Evolutionary conservation across 768 basidiomycete genomes (phyloP), one percentile per base, ranked within the genome.

Genomic region (Cyclocybe aegerita): DNA sequence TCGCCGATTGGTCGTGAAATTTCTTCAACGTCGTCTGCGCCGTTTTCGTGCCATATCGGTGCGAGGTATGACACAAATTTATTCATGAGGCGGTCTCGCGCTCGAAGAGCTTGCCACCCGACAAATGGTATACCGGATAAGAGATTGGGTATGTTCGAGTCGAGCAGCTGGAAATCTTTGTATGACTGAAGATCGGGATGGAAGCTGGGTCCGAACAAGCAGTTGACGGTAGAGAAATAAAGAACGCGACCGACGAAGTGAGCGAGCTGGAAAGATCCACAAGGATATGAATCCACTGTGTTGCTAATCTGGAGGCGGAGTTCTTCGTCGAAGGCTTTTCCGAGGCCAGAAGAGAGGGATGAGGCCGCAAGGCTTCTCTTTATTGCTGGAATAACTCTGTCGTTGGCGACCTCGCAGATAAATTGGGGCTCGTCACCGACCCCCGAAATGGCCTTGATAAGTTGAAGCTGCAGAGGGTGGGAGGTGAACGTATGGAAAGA

Each of bases 171-270:
- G 31, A 49, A 49, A 23, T 49, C 48, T 23, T 23, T 5, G 23
- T 23, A 23, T n/a, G n/a, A 29, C 32, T 42, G 43, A 7, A 41
- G 8, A 17, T 49, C 32, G 15, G 43, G 8, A 6, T 39, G 39
- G 23, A 43, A 49, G 12, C 30, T 42, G 14, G 40, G 33, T 8
- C 48, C 48, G 16, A 49, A 49, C 9, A 49, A 34, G 7, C 40
- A 39, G 16, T 6, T 14, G 23, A 12, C 42, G 9, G 31, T 33
- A 29, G 48, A 29, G 17, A 9, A 42, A 35, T 49, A 49, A 12
- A 49, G 23, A 11, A 41, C 40, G 7, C 30, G 48, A 15, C 48
- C 40, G 34, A 49, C 36, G 11, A 49, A 17, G 15, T 49, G 40
- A 7, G 40, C 33, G 9, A 49, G 40, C 6, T 31, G 8, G 29